phyloP scores from a whole-genome alignment of 495 filamentous ascomycete genomes.

The Stereocaulon alpinum region DNA sequence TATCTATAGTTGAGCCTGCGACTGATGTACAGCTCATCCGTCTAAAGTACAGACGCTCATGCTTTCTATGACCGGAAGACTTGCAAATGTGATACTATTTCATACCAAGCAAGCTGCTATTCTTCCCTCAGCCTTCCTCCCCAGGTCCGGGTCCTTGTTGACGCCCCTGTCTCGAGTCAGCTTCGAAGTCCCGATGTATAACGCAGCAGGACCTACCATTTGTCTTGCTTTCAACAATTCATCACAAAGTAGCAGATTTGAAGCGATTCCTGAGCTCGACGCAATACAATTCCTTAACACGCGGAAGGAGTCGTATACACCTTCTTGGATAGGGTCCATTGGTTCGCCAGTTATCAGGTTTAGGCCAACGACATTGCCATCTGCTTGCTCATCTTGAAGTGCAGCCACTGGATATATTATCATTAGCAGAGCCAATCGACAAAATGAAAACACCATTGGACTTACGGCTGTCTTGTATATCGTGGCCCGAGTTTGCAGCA shows the following conservation, averaged over 20 bases:
- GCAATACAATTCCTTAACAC: constrained; percentile 88
- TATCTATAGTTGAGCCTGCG: neutral
- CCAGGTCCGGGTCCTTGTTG: constrained; percentile 24
- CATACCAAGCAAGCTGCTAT: neutral
- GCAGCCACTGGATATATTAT: constrained; percentile 49
- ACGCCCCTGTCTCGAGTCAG: constrained; percentile 18
- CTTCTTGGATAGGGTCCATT: constrained; percentile 90
- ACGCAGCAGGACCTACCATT: constrained; percentile 47
- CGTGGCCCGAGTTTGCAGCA: constrained; percentile 90
- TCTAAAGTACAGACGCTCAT: neutral
- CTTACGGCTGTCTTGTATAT: constrained; percentile 86
- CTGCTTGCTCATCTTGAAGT: constrained; percentile 72
- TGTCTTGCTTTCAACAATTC: constrained; percentile 96
- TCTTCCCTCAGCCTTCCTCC: constrained; percentile 17
- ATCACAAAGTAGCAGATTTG: constrained; percentile 90
- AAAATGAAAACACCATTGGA: constrained; percentile 14
- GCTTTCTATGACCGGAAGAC: neutral
- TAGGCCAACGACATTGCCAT: constrained; percentile 80
- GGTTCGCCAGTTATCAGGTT: constrained; percentile 77
- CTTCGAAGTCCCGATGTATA: neutral
- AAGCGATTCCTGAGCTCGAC: constrained; percentile 88
- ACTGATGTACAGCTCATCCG: neutral
- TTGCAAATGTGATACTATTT: neutral
- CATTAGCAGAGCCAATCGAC: constrained; percentile 13
- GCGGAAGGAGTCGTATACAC: constrained; percentile 93